Base-by-base conservation (phyloP, 805 yeast genomes). In the Pichia heedii region DNA sequence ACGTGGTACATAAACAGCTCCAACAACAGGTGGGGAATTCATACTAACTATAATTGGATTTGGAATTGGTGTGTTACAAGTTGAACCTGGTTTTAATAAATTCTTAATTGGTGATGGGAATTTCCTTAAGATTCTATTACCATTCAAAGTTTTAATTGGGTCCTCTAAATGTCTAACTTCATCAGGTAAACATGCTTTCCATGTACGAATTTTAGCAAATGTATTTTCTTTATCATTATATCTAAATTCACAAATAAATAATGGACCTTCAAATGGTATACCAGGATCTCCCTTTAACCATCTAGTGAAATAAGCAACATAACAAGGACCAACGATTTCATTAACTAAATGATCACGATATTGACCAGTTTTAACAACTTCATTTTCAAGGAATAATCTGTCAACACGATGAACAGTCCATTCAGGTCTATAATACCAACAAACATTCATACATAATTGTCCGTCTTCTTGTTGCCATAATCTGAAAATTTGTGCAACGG, bases 141-240 rank as follows among this genome's bases (percentile, higher is more conserved):
- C 63, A 44, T 72, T 68, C 40, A 90, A 71, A 8, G 90, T 88
- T 33, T 77, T 76, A 20, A 84, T 78, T 29, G 84, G 83, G 56
- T 89, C 97, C 55, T 85, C 90, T 43, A 71, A 69, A 50, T 84
- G 88, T 55, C 97, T 78, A 39, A 90, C 84, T 62, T 90, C 97
- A 63, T 93, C 97, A 0, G 98, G 98, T 52, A 93, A 72, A 69
- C 97, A 93, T 7, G 97, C 97, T 63, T 87, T 90, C 98, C 98
- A 93, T 3, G 98, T 90, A 58, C 97, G 76, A 55, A 93, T 93
- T 59, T 90, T 84, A 65, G 90, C 93, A 71, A 93, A 93, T 24
- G 81, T 81, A 61, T 86, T 85, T 55, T 86, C 95, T 43, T 77
- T 73, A 60, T 90, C 97, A 59, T 90, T 90, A 65, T 89, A 93